Evolutionary conservation across 768 basidiomycete species (phyloP).

Genomic region (Termitomyces sp.): DNA sequence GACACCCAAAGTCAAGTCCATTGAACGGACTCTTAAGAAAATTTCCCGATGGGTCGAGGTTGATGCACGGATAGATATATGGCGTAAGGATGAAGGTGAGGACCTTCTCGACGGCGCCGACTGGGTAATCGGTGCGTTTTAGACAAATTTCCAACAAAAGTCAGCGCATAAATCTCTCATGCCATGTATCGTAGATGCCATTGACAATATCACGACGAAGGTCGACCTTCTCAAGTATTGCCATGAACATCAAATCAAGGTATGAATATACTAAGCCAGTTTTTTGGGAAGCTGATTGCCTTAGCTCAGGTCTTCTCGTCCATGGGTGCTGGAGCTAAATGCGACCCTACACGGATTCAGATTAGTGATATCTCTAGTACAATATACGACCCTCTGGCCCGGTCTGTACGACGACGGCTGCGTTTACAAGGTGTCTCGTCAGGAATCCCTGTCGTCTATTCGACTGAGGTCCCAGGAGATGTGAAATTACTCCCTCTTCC

Average conservation of each 20-base stretch:
- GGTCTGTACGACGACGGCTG: constrained; percentile 77
- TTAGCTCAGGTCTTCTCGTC: constrained; percentile 82
- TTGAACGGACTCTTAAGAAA: constrained; percentile 62
- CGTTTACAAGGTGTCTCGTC: constrained; percentile 56
- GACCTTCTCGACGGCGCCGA: constrained; percentile 75
- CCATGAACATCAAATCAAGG: constrained; percentile 73
- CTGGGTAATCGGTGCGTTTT: constrained; percentile 83
- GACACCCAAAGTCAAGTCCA: constrained; percentile 81
- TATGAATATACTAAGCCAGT: constrained; percentile 20
- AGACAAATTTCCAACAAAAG: neutral
- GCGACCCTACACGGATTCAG: constrained; percentile 91
- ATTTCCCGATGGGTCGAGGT: constrained; percentile 87
- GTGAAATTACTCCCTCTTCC: constrained; percentile 86
- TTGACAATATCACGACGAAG: constrained; percentile 96
- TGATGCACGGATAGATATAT: constrained; percentile 79
- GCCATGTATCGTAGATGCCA: constrained; percentile 63
- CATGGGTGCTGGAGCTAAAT: constrained; percentile 95
- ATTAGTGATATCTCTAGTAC: constrained; percentile 93
- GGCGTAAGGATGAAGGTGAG: constrained; percentile 79
- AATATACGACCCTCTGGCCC: constrained; percentile 91
- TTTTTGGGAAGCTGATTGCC: constrained; percentile 21
- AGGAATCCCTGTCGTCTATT: constrained; percentile 88
- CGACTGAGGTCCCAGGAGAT: constrained; percentile 88
- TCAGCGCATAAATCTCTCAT: constrained; percentile 3
- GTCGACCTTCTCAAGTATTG: constrained; percentile 92